Base-by-base conservation (phyloP, 2,329 filamentous ascomycete genomes). In the Sporothrix phasma region DNA sequence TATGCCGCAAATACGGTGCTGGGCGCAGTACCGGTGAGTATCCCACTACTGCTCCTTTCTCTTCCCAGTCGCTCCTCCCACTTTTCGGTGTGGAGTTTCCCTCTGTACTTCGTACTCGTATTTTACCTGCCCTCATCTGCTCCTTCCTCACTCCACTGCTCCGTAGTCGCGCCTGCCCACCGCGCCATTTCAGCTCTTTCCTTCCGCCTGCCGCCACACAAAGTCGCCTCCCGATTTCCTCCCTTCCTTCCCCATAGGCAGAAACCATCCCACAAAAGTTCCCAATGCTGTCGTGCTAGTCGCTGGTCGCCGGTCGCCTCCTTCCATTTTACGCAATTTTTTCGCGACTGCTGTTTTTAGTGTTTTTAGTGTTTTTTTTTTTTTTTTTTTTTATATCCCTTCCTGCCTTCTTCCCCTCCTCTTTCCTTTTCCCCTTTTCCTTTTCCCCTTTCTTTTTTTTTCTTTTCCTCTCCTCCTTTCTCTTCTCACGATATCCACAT, bases 371-470 rank as follows among this genome's bases (percentile, higher is more conserved):
- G 53, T 65, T 61, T 63, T 62, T 47, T 49, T 64, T 3, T 63
- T 63, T 51, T 45, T 61, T 53, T 65, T 61, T 63, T 62, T 47
- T 49, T 64, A 61, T 66, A 54, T 60, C 34, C 37, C 43, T 46
- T 43, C 22, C 63, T 47, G 15, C 49, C 41, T 66, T 67, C 64
- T 66, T 64, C 49, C 39, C 60, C 60, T 41, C 59, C 41, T 31
- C 51, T 56, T 41, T 69, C 66, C 17, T 17, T 41, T 13, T 26
- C 29, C 31, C 19, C 10, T 47, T 41, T 26, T n/a, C 37, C 72
- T 67, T 37, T 65, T 66, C 64, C 65, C 49, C 66, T 47, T 64
- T 62, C 51, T n/a, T 5, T 67, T 66, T 69, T 67, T 60, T 66
- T 19, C n/a, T 45, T 29, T 31, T 15, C 43, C 22, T 41, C 41